Evolutionary conservation across 257 asterid species (phyloP).

Genomic region (Thymus mandschuricus): DNA sequence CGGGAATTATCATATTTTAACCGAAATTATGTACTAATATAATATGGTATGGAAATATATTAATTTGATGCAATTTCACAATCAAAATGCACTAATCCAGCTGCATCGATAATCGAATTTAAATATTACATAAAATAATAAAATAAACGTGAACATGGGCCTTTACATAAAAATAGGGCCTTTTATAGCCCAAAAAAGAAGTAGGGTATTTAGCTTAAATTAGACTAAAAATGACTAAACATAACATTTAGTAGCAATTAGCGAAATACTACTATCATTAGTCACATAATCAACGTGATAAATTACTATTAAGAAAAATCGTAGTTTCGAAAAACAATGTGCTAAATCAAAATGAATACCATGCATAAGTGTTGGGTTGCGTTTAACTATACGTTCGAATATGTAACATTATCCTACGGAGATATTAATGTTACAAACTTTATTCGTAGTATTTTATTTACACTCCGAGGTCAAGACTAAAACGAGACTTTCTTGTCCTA

Average conservation of each 20-base stretch:
- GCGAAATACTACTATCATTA: neutral
- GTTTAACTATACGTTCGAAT: neutral
- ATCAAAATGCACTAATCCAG: neutral
- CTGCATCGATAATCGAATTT: neutral
- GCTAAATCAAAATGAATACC: too few species aligned
- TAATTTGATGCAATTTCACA: neutral
- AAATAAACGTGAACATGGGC: neutral
- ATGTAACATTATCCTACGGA: conserved; percentile 1
- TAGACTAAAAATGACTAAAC: neutral
- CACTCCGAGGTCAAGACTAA: conserved; percentile 10
- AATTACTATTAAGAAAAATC: too few species aligned
- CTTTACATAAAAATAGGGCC: neutral
- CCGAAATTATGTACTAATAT: too few species aligned
- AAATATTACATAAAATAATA: neutral
- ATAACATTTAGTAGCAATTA: neutral
- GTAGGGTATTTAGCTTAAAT: neutral
- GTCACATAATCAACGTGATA: neutral
- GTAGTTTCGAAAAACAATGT: too few species aligned
- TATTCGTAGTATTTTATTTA: neutral
- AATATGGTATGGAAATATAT: neutral
- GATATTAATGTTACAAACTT: conserved; percentile 21
- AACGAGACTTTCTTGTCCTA: conserved; percentile 25
- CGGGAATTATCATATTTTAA: neutral
- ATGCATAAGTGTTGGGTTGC: neutral
- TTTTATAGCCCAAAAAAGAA: too few species aligned